Evolutionary conservation across 768 basidiomycete species (phyloP).

Genomic region (Calocera cornea): DNA sequence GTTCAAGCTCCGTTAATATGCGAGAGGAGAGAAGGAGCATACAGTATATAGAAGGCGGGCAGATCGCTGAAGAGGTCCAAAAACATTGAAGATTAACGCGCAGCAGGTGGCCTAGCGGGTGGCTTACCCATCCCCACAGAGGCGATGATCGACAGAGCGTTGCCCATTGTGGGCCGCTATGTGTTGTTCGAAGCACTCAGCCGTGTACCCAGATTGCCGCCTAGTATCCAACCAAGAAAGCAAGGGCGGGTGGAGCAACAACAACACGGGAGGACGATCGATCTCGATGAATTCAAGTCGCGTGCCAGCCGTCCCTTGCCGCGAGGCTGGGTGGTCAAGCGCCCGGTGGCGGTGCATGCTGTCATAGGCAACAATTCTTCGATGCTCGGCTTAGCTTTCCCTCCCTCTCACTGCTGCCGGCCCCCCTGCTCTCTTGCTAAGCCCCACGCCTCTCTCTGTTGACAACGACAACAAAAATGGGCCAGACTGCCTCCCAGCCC

Average conservation of each 20-base stretch:
- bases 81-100: background rate
- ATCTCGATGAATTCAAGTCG: background rate
- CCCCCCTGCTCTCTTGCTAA: background rate
- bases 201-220: background rate
- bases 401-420: background rate
- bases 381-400: background rate
- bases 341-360: background rate
- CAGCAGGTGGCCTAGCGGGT: background rate
- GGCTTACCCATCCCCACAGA: background rate
- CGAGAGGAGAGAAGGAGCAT: background rate
- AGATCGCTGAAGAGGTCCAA: background rate
- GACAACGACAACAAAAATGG: background rate
- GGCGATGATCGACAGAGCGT: background rate
- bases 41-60: background rate
- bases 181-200: background rate
- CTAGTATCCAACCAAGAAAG: background rate
- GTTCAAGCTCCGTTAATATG: too few relatives aligned
- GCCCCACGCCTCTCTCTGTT: background rate
- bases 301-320: background rate
- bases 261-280: too few relatives aligned
- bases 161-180: background rate
- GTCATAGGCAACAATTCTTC: background rate
- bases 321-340: background rate
- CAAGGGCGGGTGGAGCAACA: background rate
- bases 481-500: background rate